Base-by-base conservation (phyloP, 2,329 filamentous ascomycete genomes). In the Paecilomyces dactylethromorphus region DNA sequence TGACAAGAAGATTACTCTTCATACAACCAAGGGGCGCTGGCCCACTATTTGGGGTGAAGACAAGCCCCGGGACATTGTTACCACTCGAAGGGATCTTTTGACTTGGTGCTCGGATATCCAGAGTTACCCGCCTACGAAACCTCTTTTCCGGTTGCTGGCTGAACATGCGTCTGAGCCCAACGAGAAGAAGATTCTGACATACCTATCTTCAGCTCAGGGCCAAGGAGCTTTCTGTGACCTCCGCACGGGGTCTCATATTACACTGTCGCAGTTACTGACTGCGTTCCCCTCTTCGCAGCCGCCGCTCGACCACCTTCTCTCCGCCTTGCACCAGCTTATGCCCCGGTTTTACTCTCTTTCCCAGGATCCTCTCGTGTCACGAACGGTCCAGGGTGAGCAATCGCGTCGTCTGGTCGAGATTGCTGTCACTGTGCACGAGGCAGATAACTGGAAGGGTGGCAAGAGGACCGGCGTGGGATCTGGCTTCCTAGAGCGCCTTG, bases 21-120 rank as follows among this genome's bases (percentile, higher is more conserved):
- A 87, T 72, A 97, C 94, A 0, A 85, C 83, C 35, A 84, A 82
- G 61, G 93, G 93, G 33, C 84, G 94, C 55, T 99, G 93, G 93
- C 94, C 94, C 3, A 99, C 94, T 0, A 95, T 99, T 55, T 99
- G 94, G 94, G 94, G 93, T 50, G 91, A 96, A 1, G 93, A 97
- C 21, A 78, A 90, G 74, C 77, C 92, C 6, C 86, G 94, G 58
- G 88, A 94, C 71, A 80, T 99, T n/a, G 81, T 92, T 58, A 96
- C 93, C 3, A 97, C 92, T 0, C 87, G 93, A 54, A 84, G 93
- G 55, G 93, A 96, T 72, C 80, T 99, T n/a, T 80, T 99, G 58
- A 96, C 89, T 10, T 99, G 94, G 94, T 97, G 92, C 72, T 87
- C 89, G 26, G 94, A 99, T 72, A 86, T 97, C 62, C 92, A 97